phyloP scores from a whole-genome alignment of 2,329 filamentous ascomycete genomes.

The Albophoma yamanashiensis region DNA sequence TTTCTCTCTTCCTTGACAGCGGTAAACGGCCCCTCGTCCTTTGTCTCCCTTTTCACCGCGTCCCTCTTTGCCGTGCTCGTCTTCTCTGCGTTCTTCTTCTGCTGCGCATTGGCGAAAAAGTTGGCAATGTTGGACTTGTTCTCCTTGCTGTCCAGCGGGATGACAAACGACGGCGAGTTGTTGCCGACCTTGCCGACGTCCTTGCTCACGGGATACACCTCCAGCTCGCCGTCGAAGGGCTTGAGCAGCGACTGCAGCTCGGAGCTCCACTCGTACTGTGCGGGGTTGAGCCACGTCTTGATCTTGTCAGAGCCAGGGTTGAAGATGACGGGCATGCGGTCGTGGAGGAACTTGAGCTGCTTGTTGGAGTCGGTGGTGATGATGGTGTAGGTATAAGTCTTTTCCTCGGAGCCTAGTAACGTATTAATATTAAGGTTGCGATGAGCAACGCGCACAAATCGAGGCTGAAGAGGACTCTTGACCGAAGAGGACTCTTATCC shows the following conservation, averaged over 20 bases:
- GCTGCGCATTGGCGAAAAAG: constrained; percentile 63
- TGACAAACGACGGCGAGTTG: constrained; percentile 71
- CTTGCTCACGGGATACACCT: constrained; percentile 75
- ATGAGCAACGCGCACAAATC: background rate
- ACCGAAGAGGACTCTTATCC: background rate
- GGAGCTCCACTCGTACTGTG: constrained; percentile 58
- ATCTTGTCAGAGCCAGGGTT: constrained; percentile 64
- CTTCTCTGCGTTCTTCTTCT: constrained; percentile 12
- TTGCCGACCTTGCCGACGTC: constrained; percentile 94
- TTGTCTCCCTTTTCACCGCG: background rate
- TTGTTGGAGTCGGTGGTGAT: constrained; percentile 84
- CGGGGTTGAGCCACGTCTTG: constrained; percentile 69
- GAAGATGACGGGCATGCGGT: constrained; percentile 91
- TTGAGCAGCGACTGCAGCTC: constrained; percentile 71
- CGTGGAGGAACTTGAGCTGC: constrained; percentile 77
- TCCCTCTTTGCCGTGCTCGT: background rate
- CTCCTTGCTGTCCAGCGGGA: constrained; percentile 72
- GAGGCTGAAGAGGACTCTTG: background rate
- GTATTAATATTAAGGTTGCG: no score
- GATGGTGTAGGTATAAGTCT: constrained; percentile 81
- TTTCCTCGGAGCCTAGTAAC: constrained; percentile 40
- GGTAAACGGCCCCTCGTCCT: background rate
- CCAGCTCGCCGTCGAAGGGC: constrained; percentile 68
- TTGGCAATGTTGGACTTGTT: constrained; percentile 93
- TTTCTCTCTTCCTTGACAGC: constrained; percentile 4